Evolutionary conservation across 179 eudicot genomes (phyloP).

Genomic region (Drosera spatulata): DNA sequence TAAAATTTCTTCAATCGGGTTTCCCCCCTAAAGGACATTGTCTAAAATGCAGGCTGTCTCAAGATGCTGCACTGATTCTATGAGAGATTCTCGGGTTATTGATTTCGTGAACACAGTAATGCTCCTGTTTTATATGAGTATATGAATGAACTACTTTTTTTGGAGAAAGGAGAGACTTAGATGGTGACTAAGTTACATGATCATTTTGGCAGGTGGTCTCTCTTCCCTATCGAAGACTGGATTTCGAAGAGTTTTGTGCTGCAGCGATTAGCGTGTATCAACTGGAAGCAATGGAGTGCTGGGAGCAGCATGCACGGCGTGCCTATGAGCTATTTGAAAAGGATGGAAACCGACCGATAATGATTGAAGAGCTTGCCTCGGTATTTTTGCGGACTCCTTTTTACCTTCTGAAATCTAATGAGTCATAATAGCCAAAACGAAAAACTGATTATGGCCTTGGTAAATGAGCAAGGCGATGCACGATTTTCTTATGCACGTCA

Average conservation of each 20-base stretch:
- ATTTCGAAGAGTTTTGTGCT: conserved; percentile 13
- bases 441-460: too few species aligned
- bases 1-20: neutral
- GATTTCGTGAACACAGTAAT: conserved; percentile 37
- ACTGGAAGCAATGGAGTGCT: conserved; percentile 49
- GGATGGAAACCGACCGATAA: conserved; percentile 33
- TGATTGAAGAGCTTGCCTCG: conserved; percentile 40
- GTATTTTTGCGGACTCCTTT: conserved; percentile 14
- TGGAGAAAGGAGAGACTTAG: neutral
- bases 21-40: neutral
- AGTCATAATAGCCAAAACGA: neutral
- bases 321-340: conserved; percentile 37
- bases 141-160: neutral
- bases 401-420: neutral
- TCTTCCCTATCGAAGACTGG: conserved; percentile 28
- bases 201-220: conserved; percentile 27
- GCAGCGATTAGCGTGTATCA: conserved; percentile 43
- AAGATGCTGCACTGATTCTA: conserved; percentile 56
- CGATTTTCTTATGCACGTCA: too few species aligned
- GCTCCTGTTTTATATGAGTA: neutral
- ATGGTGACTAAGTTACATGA: neutral
- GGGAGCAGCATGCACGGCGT: conserved; percentile 36
- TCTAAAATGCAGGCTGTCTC: conserved; percentile 53
- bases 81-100: conserved; percentile 43
- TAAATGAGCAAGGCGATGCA: too few species aligned